Conservation (phyloP, 2,329 filamentous ascomycete species). For the Gyromitra esculenta region DNA sequence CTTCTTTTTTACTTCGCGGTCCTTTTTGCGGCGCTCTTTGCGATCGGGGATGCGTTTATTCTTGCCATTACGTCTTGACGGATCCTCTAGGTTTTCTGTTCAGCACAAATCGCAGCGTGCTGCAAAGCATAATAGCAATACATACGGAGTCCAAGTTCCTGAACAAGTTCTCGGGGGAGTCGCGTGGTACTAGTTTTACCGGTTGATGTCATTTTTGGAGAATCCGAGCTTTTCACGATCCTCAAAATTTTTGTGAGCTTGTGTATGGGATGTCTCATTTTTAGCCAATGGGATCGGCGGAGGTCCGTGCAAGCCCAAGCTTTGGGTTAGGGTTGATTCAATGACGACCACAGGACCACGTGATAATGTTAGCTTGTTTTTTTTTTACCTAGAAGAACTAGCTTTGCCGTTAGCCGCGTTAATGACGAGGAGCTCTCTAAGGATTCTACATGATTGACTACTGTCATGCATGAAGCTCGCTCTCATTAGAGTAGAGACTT, state of each 20-base stretch:
- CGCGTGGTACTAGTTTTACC: constrained; percentile 53
- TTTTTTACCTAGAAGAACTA: too few species aligned
- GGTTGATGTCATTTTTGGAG: constrained; percentile 32
- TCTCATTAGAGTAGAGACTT: too few species aligned
- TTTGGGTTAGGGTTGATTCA: constrained; percentile 10
- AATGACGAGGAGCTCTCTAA: too few species aligned
- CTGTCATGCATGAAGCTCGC: too few species aligned
- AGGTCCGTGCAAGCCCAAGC: background rate
- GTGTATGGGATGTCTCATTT: background rate
- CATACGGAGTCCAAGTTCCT: constrained; percentile 52
- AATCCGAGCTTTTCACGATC: background rate
- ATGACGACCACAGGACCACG: background rate
- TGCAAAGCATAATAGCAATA: background rate
- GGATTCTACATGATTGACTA: too few species aligned
- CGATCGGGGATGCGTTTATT: constrained; percentile 59
- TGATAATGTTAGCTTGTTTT: too few species aligned
- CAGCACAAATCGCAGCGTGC: constrained; percentile 10
- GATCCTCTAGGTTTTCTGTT: constrained; percentile 1
- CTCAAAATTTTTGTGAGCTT: constrained; percentile 5
- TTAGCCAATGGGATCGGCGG: background rate
- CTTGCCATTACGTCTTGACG: constrained; percentile 18
- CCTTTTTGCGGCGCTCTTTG: constrained; percentile 74
- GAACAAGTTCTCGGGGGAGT: constrained; percentile 51
- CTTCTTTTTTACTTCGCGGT: constrained; percentile 70
- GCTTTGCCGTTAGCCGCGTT: too few species aligned